Base-by-base conservation (phyloP, 495 filamentous ascomycete species). In the Neurospora africana region DNA sequence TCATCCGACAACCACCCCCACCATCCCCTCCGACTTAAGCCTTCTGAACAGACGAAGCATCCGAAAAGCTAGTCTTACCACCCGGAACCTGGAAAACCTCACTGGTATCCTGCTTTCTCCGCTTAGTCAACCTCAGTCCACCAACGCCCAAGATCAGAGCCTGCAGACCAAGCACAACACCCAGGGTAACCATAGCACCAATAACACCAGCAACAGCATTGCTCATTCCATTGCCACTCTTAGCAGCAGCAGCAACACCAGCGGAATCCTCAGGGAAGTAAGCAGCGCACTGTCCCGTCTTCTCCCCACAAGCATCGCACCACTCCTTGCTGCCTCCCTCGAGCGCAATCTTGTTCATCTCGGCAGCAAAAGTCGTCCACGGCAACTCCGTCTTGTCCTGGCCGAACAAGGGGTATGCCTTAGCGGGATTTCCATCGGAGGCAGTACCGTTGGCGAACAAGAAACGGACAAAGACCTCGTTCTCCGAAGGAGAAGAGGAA, bases 401-500 rank as follows among this genome's bases (percentile, higher is more conserved):
- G 33, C 88, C 88, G 75, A 96, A 95, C 4, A 96, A 84, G 4
- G 91, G 89, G 79, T 88, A 94, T 5, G 83, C 76, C 2, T 70
- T 74, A 8, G 91, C 86, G 33, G 83, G 78, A 69, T 76, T 76
- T 8, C 74, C 72, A 36, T 79, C 80, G 23, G 84, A 80, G n/a
- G 86, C 85, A 17, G 91, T 91, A 58, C 91, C 91, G 78, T 96
- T 96, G 75, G 88, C 86, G 79, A 94, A 88, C 13, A 92, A 80
- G 82, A 94, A 93, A 44, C 93, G 88, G 37, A 97, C 90, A 73
- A 84, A 88, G 43, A 95, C 84, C 58, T 92, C 84, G 23, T 86
- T 81, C 3, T 33, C 2, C 0, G 13, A 7, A 11, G 75, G 69
- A 17, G 37, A 58, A 30, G 71, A 27, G 37, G 72, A 41, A 13